Evolutionary conservation across 1,139 yeast species (phyloP).

Genomic region (Diutina neorugosa): DNA sequence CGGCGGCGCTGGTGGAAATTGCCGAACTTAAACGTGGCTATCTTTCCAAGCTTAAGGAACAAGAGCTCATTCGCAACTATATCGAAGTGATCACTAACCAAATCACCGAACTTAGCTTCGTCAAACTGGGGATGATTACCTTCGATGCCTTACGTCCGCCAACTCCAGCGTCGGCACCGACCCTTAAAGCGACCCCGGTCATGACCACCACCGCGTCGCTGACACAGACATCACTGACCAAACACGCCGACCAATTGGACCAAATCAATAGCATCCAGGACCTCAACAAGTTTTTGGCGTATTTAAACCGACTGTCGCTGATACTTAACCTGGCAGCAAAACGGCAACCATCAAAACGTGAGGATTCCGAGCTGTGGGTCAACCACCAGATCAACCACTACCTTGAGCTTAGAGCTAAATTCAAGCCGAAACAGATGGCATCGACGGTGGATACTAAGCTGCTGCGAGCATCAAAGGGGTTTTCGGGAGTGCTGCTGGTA

Average conservation of each 20-base stretch:
- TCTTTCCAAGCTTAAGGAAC: conserved; percentile 30
- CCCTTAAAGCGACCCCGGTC: conserved; percentile 6
- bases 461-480: not conserved
- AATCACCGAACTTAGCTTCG: conserved; percentile 33
- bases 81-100: conserved; percentile 33
- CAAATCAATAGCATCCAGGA: conserved; percentile 32
- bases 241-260: conserved; percentile 10
- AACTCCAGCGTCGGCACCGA: conserved; percentile 5
- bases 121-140: conserved; percentile 35
- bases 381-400: conserved; percentile 27
- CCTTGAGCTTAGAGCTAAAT: conserved; percentile 17
- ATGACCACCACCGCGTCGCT: conserved; percentile 6
- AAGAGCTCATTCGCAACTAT: conserved; percentile 31
- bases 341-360: conserved; percentile 10
- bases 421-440: not conserved
- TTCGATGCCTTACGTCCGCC: conserved; percentile 26
- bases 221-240: conserved; percentile 3
- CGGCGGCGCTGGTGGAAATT: not conserved
- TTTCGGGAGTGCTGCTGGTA: not conserved
- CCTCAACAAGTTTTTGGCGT: conserved; percentile 30
- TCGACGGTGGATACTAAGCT: not conserved
- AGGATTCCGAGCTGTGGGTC: conserved; percentile 11
- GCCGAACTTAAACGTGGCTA: conserved; percentile 13
- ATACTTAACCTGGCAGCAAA: conserved; percentile 32
- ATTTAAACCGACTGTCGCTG: conserved; percentile 26